Base-by-base conservation (phyloP, 1,284 basidiomycete species). In the Sphaerobolus stellatus region DNA sequence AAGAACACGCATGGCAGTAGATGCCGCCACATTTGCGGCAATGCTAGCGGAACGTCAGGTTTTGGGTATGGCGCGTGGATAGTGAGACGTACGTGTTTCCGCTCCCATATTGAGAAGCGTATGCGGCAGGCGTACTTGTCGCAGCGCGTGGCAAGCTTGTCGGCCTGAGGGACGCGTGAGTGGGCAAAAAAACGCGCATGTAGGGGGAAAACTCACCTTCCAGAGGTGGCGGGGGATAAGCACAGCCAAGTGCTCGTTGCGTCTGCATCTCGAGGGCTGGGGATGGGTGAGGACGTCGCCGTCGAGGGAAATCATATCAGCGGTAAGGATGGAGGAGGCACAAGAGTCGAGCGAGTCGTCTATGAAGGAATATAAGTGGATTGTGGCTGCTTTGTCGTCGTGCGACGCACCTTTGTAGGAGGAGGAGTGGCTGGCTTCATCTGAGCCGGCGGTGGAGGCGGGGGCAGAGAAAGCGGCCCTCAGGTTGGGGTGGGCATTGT, bases 1-100 rank as follows among this genome's bases (percentile, higher is more conserved):
- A 71, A 3, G 82, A 79, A 65, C 87, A 89, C 4, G 77, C 67
- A 36, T 67, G 68, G 67, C 86, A 90, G 67, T 83, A 88, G n/a
- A 89, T 71, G 57, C 85, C 86, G 51, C 88, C 88, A 60, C 88
- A 90, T 65, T 90, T 90, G 66, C 88, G 79, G 70, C 88, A 90
- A 59, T 90, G 88, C 83, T 86, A 64, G 36, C 29, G 45, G 29
- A 52, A 52, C 18, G 44, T 61, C 49, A 59, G 63, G 54, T 54
- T 47, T 25, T 36, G 48, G 27, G 40, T 20, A 48, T 24, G 56
- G 58, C 56, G 52, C 27, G 58, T 58, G 55, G 53, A 30, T 56
- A 59, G 36, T 24, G 41, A 24, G 58, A 53, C 84, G 64, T 65
- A 86, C 84, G 66, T 90, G 87, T 71, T 81, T 80, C 59, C 87